These are phyloP conservation scores for Lycium ferocissimum DNA, from an alignment of 257 asterid genomes.

Conservation along the genomic window DNA sequence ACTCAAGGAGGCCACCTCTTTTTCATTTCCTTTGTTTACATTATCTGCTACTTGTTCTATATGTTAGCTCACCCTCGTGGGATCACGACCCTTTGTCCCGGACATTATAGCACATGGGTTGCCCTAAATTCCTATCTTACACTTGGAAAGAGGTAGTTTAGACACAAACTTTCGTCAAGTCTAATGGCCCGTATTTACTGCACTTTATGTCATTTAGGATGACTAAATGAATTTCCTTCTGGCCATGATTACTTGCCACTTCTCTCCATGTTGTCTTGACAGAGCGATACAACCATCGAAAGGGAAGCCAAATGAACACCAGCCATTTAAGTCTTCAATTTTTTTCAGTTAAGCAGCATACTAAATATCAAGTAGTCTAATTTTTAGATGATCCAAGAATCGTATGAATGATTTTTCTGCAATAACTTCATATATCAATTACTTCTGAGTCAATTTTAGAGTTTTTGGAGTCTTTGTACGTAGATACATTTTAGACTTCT, in stretches of 20 bases:
- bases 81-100: neutral
- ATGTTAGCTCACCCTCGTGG: neutral
- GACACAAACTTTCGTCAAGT: neutral
- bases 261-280: constrained; percentile 1
- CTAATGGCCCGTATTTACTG: neutral
- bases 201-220: neutral
- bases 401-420: constrained; percentile 9
- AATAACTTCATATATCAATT: neutral
- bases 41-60: neutral
- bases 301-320: constrained; percentile 4
- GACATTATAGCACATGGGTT: neutral
- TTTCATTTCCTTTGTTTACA: neutral
- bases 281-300: neutral
- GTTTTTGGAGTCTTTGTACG: no score
- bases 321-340: neutral
- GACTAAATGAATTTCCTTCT: constrained; percentile 1
- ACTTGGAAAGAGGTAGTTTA: neutral
- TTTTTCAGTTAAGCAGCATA: neutral
- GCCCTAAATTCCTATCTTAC: neutral
- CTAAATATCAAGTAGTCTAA: neutral
- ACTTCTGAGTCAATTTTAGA: neutral
- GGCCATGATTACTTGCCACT: neutral
- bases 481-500: no score
- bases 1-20: constrained; percentile 7
- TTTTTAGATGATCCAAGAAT: neutral